These are phyloP conservation scores for Beverwykella pulmonaria DNA, from an alignment of 495 filamentous ascomycete genomes.

Conservation along the genomic window DNA sequence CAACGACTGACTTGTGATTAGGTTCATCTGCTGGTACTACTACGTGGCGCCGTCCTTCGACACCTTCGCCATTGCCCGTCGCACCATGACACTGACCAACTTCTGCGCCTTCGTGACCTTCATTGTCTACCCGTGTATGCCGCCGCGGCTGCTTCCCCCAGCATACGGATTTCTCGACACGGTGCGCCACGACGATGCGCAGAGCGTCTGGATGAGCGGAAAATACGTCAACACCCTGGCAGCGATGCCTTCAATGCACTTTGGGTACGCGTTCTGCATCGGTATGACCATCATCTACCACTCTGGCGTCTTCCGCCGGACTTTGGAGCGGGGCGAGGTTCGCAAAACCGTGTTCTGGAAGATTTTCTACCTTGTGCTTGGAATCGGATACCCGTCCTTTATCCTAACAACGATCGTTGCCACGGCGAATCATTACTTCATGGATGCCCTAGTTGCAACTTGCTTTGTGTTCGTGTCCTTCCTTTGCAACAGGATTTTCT, in stretches of 20 bases:
- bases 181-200: constrained; percentile 63
- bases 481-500: constrained; percentile 56
- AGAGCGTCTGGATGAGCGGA: constrained; percentile 57
- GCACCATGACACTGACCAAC: constrained; percentile 67
- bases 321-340: constrained; percentile 51
- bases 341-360: constrained; percentile 49
- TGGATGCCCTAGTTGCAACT: constrained; percentile 61
- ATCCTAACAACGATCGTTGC: constrained; percentile 65
- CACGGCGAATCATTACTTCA: constrained; percentile 68
- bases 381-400: constrained; percentile 58
- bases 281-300: constrained; percentile 63
- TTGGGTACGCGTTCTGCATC: constrained; percentile 56
- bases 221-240: constrained; percentile 42
- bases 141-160: constrained; percentile 61
- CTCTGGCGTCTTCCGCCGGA: constrained; percentile 55
- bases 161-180: constrained; percentile 66
- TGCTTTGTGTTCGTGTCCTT: constrained; percentile 54
- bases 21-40: constrained; percentile 70
- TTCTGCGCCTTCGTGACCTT: constrained; percentile 64
- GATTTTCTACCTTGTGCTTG: constrained; percentile 52
- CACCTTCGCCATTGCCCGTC: constrained; percentile 60
- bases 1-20: constrained; percentile 29
- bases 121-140: constrained; percentile 66
- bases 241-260: constrained; percentile 42
- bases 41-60: constrained; percentile 58